Evolutionary conservation across 2,329 filamentous ascomycete genomes (phyloP).

Genomic region (Stenocarpella maydis): DNA sequence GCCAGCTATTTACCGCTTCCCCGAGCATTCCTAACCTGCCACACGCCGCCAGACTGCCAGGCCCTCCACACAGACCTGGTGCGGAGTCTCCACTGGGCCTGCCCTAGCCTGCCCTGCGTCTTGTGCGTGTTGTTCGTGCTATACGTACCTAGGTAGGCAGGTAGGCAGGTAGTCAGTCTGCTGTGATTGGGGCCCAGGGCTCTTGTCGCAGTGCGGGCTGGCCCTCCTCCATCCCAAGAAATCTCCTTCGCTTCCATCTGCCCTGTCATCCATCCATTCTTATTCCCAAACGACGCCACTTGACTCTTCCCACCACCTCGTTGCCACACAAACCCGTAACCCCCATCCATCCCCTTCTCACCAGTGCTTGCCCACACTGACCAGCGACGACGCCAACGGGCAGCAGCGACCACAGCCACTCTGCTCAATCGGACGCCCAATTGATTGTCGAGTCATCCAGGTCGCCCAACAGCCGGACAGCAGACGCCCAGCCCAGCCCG

Average conservation of each 20-base stretch:
- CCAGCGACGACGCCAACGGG: slow-evolving; percentile 3
- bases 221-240: slow-evolving; percentile 34
- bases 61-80: no score
- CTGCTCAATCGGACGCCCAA: not conserved
- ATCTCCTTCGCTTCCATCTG: slow-evolving; percentile 33
- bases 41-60: not conserved
- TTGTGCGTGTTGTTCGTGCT: slow-evolving; percentile 7
- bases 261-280: slow-evolving; percentile 24
- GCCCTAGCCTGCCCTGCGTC: slow-evolving; percentile 9
- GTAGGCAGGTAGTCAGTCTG: no score
- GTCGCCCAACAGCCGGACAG: not conserved
- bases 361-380: not conserved
- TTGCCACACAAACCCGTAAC: not conserved
- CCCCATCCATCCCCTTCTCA: not conserved
- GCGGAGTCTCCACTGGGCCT: not conserved
- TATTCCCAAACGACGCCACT: slow-evolving; percentile 31
- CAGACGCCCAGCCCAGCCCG: slow-evolving; percentile 1
- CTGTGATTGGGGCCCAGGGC: slow-evolving; percentile 7
- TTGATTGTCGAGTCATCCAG: not conserved
- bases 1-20: slow-evolving; percentile 22
- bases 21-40: slow-evolving; percentile 23
- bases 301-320: slow-evolving; percentile 29
- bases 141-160: no score
- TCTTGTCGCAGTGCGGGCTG: slow-evolving; percentile 4
- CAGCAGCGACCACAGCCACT: not conserved